A percentile compares a stretch with the other conserved stretches of the same genome.
Conservation (phyloP, 1,139 yeast species). For the Sugiyamaella pinicola region DNA sequence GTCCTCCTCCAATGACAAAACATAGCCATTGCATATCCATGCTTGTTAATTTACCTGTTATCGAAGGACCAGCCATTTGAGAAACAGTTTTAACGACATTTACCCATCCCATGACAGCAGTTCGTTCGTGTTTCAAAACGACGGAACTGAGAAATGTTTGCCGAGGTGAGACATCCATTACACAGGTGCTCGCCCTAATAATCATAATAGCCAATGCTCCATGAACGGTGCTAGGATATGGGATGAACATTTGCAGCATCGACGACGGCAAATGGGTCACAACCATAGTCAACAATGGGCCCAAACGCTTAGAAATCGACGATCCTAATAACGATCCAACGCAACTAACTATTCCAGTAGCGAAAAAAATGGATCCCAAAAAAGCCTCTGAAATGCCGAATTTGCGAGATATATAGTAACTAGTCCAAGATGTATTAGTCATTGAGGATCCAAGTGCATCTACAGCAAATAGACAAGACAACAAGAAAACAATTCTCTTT, state of each 20-base stretch:
- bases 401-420: constrained; percentile 58
- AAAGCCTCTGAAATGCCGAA: constrained; percentile 35
- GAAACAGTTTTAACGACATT: constrained; percentile 79
- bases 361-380: constrained; percentile 58
- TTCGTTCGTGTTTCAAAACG: constrained; percentile 60
- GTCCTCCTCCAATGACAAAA: constrained; percentile 60
- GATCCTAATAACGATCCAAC: constrained; percentile 69
- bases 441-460: constrained; percentile 84
- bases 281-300: constrained; percentile 74
- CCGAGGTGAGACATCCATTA: constrained; percentile 85
- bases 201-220: constrained; percentile 44
- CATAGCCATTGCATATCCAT: constrained; percentile 53
- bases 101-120: constrained; percentile 76
- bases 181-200: constrained; percentile 55
- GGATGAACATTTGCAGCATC: constrained; percentile 56
- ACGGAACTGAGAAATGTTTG: constrained; percentile 70
- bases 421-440: constrained; percentile 80
- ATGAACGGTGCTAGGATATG: constrained; percentile 41
- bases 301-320: constrained; percentile 60
- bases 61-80: constrained; percentile 69
- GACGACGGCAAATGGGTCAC: constrained; percentile 77
- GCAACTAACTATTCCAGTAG: constrained; percentile 58
- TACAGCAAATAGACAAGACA: constrained; percentile 58
- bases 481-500: constrained; percentile 32
- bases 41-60: constrained; percentile 69